A percentile compares a stretch with the other conserved stretches of the same genome.
Evolutionary conservation across 1,139 yeast species (phyloP).

Genomic region (Groenewaldozyma auringiensis): DNA sequence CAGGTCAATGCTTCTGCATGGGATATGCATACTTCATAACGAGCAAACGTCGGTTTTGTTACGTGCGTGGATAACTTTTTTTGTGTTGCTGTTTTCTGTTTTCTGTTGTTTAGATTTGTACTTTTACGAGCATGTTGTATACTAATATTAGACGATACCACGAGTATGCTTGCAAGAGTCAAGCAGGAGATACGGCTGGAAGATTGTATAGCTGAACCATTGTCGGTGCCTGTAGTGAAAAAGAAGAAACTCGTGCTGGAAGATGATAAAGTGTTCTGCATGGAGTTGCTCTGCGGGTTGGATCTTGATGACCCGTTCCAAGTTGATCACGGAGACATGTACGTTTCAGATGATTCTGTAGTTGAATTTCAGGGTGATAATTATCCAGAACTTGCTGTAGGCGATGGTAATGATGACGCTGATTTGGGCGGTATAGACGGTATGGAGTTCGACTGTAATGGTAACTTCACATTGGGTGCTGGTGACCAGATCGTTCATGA

Average conservation of each 20-base stretch:
- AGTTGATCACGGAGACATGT: not conserved
- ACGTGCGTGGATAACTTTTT: too few relatives aligned
- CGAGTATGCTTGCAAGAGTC: not conserved
- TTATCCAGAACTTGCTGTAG: too few relatives aligned
- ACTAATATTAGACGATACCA: not conserved
- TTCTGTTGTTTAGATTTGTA: too few relatives aligned
- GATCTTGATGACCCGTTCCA: not conserved
- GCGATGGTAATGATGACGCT: not conserved
- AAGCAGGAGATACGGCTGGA: not conserved
- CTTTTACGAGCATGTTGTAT: too few relatives aligned
- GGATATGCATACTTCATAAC: slow-evolving; percentile 9
- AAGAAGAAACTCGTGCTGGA: slow-evolving; percentile 1
- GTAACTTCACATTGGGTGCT: too few relatives aligned
- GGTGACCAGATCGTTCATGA: not conserved
- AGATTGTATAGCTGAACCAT: not conserved
- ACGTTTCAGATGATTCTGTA: not conserved
- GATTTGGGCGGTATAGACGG: not conserved
- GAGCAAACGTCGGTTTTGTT: slow-evolving; percentile 6
- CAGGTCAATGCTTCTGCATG: slow-evolving; percentile 12
- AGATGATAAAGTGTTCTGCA: slow-evolving; percentile 8
- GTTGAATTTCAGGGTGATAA: not conserved
- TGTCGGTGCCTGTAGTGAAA: not conserved
- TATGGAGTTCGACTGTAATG: not conserved
- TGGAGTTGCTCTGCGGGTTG: not conserved
- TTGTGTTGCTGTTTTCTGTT: too few relatives aligned